A percentile compares a stretch with the other conserved stretches of the same genome.
Evolutionary conservation across 2,329 filamentous ascomycete species (phyloP).

Genomic region (Chaetothyriales sp.): DNA sequence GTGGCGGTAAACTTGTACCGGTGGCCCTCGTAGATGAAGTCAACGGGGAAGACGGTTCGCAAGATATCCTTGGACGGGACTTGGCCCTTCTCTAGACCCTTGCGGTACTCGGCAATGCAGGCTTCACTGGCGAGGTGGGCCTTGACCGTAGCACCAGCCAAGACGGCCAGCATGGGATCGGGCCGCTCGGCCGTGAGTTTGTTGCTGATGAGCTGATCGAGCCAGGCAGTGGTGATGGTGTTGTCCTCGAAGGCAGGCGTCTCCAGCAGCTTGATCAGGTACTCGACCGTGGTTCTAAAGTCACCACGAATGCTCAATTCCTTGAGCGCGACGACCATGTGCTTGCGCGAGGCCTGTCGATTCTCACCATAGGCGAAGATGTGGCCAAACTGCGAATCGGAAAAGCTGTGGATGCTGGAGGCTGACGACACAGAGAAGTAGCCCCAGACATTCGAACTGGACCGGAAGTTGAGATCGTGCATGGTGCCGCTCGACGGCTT

Average conservation of each 20-base stretch:
- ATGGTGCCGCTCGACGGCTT: constrained; percentile 98
- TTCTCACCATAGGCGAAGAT: constrained; percentile 99
- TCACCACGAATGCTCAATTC: constrained; percentile 99
- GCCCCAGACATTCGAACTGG: constrained; percentile 98
- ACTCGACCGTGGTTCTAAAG: constrained; percentile 96
- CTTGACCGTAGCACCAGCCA: constrained; percentile 89
- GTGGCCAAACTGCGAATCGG: constrained; percentile 96
- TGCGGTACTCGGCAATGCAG: constrained; percentile 74
- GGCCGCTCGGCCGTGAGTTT: constrained; percentile 92
- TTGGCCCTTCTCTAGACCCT: constrained; percentile 89
- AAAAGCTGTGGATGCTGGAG: constrained; percentile 97
- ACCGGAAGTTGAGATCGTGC: constrained; percentile 97
- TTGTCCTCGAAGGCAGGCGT: constrained; percentile 98
- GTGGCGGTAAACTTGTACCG: constrained; percentile 98
- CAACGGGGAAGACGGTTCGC: constrained; percentile 92
- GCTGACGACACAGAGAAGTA: constrained; percentile 98
- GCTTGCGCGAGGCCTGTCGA: constrained; percentile 86
- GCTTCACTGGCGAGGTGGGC: constrained; percentile 87
- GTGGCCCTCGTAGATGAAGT: constrained; percentile 95
- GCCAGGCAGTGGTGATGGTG: constrained; percentile 97
- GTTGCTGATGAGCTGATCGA: constrained; percentile 96
- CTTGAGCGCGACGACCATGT: constrained; percentile 98
- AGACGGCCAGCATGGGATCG: constrained; percentile 82
- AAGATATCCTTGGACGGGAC: constrained; percentile 92
- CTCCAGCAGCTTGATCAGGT: constrained; percentile 95